These are phyloP conservation scores for Fonsecaea monophora DNA, from an alignment of 2,329 filamentous ascomycete genomes.

Conservation along the genomic window DNA sequence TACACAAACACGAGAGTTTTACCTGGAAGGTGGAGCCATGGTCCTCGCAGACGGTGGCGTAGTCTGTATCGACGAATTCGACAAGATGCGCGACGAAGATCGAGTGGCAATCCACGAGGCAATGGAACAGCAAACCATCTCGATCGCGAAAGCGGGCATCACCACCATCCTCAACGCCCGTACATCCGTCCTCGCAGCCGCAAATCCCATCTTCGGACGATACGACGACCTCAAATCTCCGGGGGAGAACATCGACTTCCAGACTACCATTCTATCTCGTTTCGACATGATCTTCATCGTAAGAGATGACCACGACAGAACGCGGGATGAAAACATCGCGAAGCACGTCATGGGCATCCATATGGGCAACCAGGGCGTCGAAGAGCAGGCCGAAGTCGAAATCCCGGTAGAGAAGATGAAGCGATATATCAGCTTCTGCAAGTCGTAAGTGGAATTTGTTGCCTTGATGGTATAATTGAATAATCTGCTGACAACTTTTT, in stretches of 20 bases:
- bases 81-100: conserved; percentile 99
- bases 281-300: conserved; percentile 99
- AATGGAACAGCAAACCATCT: conserved; percentile 99
- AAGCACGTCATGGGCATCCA: conserved; percentile 98
- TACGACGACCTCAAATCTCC: conserved; percentile 98
- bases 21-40: conserved; percentile 97
- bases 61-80: conserved; percentile 98
- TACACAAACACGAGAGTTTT: conserved; percentile 90
- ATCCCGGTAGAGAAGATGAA: conserved; percentile 97
- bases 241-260: conserved; percentile 98
- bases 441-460: conserved; percentile 68
- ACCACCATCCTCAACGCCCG: conserved; percentile 96
- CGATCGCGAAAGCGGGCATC: conserved; percentile 94
- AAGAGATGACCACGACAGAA: conserved; percentile 88
- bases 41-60: conserved; percentile 95
- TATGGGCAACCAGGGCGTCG: conserved; percentile 83
- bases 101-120: conserved; percentile 98
- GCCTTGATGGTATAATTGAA: neutral
- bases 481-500: conserved; percentile 12
- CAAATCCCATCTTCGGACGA: conserved; percentile 95
- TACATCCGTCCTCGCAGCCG: conserved; percentile 92
- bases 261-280: conserved; percentile 95
- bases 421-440: conserved; percentile 96
- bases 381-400: conserved; percentile 84
- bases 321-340: conserved; percentile 89